phyloP scores from a whole-genome alignment of 805 yeast genomes.

The Wickerhamiella vanderwaltii region DNA sequence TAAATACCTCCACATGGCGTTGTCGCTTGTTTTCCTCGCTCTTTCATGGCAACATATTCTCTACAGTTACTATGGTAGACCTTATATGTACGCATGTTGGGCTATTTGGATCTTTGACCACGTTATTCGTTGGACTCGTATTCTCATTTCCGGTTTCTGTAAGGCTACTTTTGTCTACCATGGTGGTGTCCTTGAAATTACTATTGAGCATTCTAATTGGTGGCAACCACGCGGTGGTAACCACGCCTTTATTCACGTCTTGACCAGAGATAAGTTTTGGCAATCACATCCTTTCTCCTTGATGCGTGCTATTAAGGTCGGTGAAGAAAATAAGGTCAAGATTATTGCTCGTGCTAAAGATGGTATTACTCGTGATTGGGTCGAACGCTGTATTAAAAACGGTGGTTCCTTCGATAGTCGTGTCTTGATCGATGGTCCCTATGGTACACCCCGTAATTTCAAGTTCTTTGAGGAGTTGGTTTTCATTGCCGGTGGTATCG shows the following conservation, averaged over 20 bases:
- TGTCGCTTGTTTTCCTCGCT: constrained; percentile 44
- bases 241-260: constrained; percentile 39
- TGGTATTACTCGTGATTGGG: constrained; percentile 12
- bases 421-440: constrained; percentile 10
- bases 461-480: constrained; percentile 11
- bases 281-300: constrained; percentile 12
- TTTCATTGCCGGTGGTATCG: constrained; percentile 13
- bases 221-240: constrained; percentile 44
- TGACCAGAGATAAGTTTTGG: constrained; percentile 25
- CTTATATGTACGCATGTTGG: constrained; percentile 30
- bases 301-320: constrained; percentile 11
- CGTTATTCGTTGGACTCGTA: constrained; percentile 40
- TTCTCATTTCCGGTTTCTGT: constrained; percentile 41
- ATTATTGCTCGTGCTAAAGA: constrained; percentile 12
- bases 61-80: constrained; percentile 10
- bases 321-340: constrained; percentile 10
- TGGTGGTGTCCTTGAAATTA: constrained; percentile 17
- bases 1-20: constrained; percentile 40
- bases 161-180: constrained; percentile 20
- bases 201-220: constrained; percentile 30
- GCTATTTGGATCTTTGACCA: constrained; percentile 61
- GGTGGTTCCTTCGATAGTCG: constrained; percentile 11
- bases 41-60: constrained; percentile 45
- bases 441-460: constrained; percentile 12
- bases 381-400: constrained; percentile 11